These are phyloP conservation scores for Wickerhamiella lipophila DNA, from an alignment of 805 yeast genomes.

Conservation along the genomic window DNA sequence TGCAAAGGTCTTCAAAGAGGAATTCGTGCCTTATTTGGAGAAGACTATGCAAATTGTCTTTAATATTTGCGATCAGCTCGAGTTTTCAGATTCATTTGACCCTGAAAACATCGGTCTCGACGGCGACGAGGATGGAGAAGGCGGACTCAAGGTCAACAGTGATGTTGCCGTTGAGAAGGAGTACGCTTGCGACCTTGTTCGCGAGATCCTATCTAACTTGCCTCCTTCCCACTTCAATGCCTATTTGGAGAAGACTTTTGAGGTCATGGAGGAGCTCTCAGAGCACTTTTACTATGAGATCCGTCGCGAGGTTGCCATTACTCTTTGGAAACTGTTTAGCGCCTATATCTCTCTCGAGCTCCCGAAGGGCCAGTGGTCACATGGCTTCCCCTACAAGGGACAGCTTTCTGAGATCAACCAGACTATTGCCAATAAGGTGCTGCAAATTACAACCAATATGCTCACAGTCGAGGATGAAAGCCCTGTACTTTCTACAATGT, in stretches of 20 bases:
- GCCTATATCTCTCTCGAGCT: conserved; percentile 37
- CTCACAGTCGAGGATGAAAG: conserved; percentile 74
- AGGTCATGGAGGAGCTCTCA: conserved; percentile 56
- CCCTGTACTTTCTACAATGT: conserved; percentile 62
- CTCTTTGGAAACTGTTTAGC: conserved; percentile 71
- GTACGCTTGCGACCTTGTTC: conserved; percentile 76
- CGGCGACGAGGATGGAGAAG: conserved; percentile 45
- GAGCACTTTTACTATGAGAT: conserved; percentile 77
- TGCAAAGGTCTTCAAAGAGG: conserved; percentile 89
- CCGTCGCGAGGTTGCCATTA: conserved; percentile 70
- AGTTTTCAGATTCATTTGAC: conserved; percentile 41
- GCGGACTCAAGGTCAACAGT: conserved; percentile 75
- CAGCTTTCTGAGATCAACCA: conserved; percentile 36
- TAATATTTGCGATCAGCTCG: conserved; percentile 75
- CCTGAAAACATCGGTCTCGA: conserved; percentile 31
- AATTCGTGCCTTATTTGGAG: conserved; percentile 74
- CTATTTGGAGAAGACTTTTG: conserved; percentile 19
- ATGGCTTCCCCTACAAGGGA: conserved; percentile 26
- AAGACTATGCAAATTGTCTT: conserved; percentile 73
- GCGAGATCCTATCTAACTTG: conserved; percentile 63
- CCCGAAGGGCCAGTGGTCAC: conserved; percentile 23
- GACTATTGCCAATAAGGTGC: conserved; percentile 49
- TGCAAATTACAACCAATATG: conserved; percentile 49
- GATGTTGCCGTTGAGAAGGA: conserved; percentile 95
- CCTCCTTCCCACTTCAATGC: conserved; percentile 39